Evolutionary conservation across 345 rosid species (phyloP), one percentile per base, ranked within the genome.

Genomic region (Arabidopsis suecica): DNA sequence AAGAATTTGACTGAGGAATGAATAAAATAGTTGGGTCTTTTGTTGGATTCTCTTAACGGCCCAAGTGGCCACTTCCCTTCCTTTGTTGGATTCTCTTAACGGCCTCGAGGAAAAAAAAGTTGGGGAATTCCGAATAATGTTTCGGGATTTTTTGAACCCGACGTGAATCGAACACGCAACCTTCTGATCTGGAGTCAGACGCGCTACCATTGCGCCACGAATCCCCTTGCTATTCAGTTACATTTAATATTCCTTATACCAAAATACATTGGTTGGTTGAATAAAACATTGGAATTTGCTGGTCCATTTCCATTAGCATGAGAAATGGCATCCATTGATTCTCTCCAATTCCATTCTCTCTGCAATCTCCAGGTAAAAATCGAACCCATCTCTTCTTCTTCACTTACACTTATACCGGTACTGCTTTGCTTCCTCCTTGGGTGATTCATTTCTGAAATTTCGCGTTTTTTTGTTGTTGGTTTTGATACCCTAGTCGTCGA

Each of bases 181-280:
- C 97, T 94, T 94, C 90, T 90, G 97, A 88, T 86, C 96, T 84
- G 93, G 96, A 88, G 97, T 88, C 92, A 88, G 95, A 90, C 95
- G 92, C 92, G 93, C 97, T 90, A 91, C 96, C 97, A 86, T 94
- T 91, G 97, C 96, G 96, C 97, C 97, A 88, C 92, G 88, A 90
- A 88, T 89, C 97, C 97, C 47, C 70, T 4, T 51, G 16, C 0
- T 0, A 0, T 0, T 0, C 0, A 0, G 0, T 0, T 0, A 3
- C 38, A 20, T 1, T 1, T 2, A 4, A 0, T 0, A 0, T 0
- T n/a, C 14, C 9, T 37, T 23, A 20, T 22, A 7, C 0, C 0
- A 1, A 6, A 7, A 0, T 0, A 0, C 0, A 6, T 0, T 36
- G 28, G 6, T 47, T 4, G 22, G 6, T 47, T 4, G 22, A 63